A percentile compares a stretch with the other conserved stretches of the same genome.
phyloP scores from a whole-genome alignment of 495 filamentous ascomycete genomes.

The Daldinia decipiens region DNA sequence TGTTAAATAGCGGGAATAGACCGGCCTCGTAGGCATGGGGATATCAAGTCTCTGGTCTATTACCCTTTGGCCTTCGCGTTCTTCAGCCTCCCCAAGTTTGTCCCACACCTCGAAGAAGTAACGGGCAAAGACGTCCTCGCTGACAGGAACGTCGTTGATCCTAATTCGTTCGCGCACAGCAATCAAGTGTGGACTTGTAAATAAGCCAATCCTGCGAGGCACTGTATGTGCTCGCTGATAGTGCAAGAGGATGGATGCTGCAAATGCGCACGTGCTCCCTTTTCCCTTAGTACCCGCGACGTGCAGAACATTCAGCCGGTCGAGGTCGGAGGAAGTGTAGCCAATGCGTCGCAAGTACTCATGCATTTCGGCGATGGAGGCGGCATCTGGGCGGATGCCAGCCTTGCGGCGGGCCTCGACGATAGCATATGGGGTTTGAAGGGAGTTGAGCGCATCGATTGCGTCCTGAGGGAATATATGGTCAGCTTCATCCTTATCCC shows the following conservation, averaged over 20 bases:
- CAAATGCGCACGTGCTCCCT: constrained; percentile 80
- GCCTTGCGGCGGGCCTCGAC: constrained; percentile 79
- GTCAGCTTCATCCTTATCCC: constrained; percentile 24
- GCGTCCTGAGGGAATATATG: constrained; percentile 69
- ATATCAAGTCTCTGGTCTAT: constrained; percentile 43
- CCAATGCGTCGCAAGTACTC: constrained; percentile 80
- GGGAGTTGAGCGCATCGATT: constrained; percentile 84
- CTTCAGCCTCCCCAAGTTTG: constrained; percentile 63
- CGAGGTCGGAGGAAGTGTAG: constrained; percentile 78
- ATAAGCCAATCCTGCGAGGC: constrained; percentile 75
- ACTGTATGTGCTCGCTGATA: constrained; percentile 49
- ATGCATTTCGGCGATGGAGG: constrained; percentile 77
- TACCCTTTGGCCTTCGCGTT: constrained; percentile 35
- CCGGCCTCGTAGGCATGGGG: constrained; percentile 69
- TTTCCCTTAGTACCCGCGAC: constrained; percentile 96
- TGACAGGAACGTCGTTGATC: constrained; percentile 79
- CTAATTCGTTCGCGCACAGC: constrained; percentile 89
- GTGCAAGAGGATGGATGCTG: constrained; percentile 63
- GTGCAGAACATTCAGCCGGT: constrained; percentile 79
- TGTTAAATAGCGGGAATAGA: constrained; percentile 91
- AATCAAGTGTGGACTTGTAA: constrained; percentile 88
- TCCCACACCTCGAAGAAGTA: constrained; percentile 96
- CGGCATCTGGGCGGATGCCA: constrained; percentile 71
- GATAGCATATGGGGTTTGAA: constrained; percentile 85
- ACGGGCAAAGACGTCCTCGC: constrained; percentile 77